Percentiles rank a stretch among this genome's conserved stretches.
phyloP scores from a whole-genome alignment of 345 rosid species.

The Arabis hirsuta region DNA sequence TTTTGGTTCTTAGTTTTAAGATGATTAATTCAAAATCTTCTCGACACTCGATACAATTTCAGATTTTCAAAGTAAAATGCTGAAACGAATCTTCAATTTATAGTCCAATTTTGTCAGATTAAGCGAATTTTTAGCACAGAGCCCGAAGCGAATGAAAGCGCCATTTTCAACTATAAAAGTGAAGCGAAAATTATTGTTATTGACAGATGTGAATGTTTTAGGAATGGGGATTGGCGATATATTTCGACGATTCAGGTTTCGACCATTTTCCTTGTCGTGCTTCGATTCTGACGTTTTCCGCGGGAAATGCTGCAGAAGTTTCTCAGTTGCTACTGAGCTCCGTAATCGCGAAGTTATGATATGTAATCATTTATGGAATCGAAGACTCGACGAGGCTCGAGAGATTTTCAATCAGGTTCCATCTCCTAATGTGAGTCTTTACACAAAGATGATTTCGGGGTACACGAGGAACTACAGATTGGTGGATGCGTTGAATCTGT shows the following conservation, averaged over 20 bases:
- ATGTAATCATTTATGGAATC: conserved; percentile 48
- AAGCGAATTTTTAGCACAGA: too few species aligned
- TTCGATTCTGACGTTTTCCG: neutral
- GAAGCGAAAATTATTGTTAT: neutral
- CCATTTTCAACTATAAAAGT: too few species aligned
- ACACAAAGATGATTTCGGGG: conserved; percentile 61
- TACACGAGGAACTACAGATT: conserved; percentile 48
- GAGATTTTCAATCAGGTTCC: conserved; percentile 45
- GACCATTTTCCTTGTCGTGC: conserved; percentile 18
- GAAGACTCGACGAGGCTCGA: conserved; percentile 54
- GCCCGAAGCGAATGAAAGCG: too few species aligned
- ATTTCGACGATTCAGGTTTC: conserved; percentile 29
- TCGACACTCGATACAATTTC: neutral
- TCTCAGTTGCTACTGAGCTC: conserved; percentile 27
- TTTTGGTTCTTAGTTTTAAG: conserved; percentile 9
- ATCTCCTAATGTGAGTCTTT: conserved; percentile 52
- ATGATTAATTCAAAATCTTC: neutral
- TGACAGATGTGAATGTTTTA: neutral
- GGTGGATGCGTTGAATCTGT: conserved; percentile 55
- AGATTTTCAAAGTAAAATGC: neutral
- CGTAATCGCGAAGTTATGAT: conserved; percentile 42
- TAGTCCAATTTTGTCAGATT: neutral
- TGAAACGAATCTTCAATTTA: neutral
- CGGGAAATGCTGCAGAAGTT: conserved; percentile 1
- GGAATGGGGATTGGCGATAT: conserved; percentile 41